phyloP scores from a whole-genome alignment of 2,329 filamentous ascomycete genomes.

The Talaromyces sp. region DNA sequence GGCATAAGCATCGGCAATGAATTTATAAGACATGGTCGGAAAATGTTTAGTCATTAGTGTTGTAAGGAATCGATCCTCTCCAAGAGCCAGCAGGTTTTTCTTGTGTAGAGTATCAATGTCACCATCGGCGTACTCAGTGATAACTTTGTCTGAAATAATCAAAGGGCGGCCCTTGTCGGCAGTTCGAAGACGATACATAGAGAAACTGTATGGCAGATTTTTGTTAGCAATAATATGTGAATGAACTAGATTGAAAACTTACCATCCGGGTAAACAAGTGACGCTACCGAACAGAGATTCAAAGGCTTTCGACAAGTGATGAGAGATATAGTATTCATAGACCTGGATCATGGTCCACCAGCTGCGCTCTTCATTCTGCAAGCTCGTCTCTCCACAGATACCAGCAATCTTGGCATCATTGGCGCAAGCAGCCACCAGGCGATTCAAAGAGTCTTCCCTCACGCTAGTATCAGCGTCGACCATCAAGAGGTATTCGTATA shows the following conservation, averaged over 20 bases:
- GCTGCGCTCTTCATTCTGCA: slow-evolving; percentile 90
- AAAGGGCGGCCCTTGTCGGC: slow-evolving; percentile 90
- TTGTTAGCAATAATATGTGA: slow-evolving; percentile 29
- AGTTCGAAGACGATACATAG: slow-evolving; percentile 95
- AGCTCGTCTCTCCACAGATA: slow-evolving; percentile 93
- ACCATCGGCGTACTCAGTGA: slow-evolving; percentile 83
- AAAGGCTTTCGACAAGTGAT: slow-evolving; percentile 94
- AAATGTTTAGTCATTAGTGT: slow-evolving; percentile 99
- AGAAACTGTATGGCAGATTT: slow-evolving; percentile 66
- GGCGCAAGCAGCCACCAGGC: slow-evolving; percentile 85
- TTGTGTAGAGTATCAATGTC: slow-evolving; percentile 91
- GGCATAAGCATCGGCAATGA: slow-evolving; percentile 87
- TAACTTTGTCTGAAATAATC: slow-evolving; percentile 84
- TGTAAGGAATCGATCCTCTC: slow-evolving; percentile 95
- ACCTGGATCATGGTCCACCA: slow-evolving; percentile 99
- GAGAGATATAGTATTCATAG: slow-evolving; percentile 99
- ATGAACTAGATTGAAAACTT: slow-evolving; percentile 41
- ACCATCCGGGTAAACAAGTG: slow-evolving; percentile 98
- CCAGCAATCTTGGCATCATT: slow-evolving; percentile 95
- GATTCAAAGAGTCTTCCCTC: slow-evolving; percentile 83
- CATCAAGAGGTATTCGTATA: slow-evolving; percentile 97
- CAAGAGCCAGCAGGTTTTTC: slow-evolving; percentile 87
- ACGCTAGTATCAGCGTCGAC: slow-evolving; percentile 97
- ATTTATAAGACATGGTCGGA: slow-evolving; percentile 93
- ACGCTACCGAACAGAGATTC: slow-evolving; percentile 97